Conservation (phyloP, 2,329 filamentous ascomycete genomes). For the Tolypocladium guangdongense region DNA sequence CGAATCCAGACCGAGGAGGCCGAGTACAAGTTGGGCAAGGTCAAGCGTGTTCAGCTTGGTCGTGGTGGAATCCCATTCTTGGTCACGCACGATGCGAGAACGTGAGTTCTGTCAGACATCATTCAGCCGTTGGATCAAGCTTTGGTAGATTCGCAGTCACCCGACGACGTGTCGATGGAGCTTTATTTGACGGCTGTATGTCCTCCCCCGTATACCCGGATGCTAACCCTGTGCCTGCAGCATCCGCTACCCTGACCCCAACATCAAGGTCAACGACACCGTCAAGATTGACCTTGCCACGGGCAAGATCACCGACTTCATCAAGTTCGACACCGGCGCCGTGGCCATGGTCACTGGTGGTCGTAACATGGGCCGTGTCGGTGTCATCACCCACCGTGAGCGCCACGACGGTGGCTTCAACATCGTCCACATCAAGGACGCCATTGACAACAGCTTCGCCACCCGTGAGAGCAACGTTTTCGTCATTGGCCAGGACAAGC, state of each 20-base stretch:
- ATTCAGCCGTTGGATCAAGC: constrained; percentile 99
- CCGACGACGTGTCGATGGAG: constrained; percentile 19
- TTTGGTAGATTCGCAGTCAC: constrained; percentile 59
- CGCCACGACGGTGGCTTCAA: constrained; percentile 99
- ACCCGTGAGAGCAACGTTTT: constrained; percentile 99
- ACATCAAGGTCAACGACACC: constrained; percentile 99
- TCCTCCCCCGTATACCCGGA: constrained; percentile 29
- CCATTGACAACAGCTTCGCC: constrained; percentile 99
- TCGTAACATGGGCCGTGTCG: constrained; percentile 99
- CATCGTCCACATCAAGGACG: constrained; percentile 99
- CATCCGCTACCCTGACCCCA: constrained; percentile 97
- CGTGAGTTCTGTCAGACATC: constrained; percentile 97
- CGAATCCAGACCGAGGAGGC: constrained; percentile 98
- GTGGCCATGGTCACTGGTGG: constrained; percentile 98
- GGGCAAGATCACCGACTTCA: constrained; percentile 96
- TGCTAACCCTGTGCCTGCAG: constrained; percentile 36
- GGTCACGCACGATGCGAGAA: constrained; percentile 99
- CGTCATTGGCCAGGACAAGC: constrained; percentile 97
- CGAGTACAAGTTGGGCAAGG: constrained; percentile 99
- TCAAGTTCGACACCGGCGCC: constrained; percentile 97
- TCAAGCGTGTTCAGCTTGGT: constrained; percentile 98
- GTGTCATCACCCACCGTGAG: constrained; percentile 99
- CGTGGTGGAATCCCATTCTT: constrained; percentile 99
- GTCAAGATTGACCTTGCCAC: constrained; percentile 97
- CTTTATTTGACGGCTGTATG: constrained; percentile 41